These are phyloP conservation scores for Aspergillus fumigatiaffinis DNA, from an alignment of 2,329 filamentous ascomycete species.

Conservation along the genomic window DNA sequence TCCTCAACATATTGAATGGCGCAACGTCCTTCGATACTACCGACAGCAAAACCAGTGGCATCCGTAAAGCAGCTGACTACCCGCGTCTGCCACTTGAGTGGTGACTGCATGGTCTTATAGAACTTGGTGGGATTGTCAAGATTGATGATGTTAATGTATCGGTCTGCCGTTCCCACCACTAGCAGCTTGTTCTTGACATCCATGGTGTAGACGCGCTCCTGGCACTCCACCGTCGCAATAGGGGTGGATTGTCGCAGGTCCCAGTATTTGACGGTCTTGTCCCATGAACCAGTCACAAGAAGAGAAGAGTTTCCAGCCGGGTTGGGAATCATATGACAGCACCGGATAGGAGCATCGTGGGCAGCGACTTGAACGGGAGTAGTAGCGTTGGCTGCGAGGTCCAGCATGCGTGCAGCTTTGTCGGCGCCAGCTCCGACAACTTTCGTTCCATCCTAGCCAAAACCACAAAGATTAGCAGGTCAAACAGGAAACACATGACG, in stretches of 20 bases:
- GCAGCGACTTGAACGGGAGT: conserved; percentile 67
- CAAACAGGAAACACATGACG: conserved; percentile 3
- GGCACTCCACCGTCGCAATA: conserved; percentile 45
- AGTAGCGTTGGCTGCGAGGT: conserved; percentile 60
- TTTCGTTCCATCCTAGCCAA: conserved; percentile 76
- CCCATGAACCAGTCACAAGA: conserved; percentile 76
- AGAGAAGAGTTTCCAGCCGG: conserved; percentile 57
- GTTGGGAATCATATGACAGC: conserved; percentile 73
- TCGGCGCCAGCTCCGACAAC: conserved; percentile 84
- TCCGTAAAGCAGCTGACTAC: conserved; percentile 94
- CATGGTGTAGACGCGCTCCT: conserved; percentile 72
- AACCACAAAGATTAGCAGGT: conserved; percentile 1
- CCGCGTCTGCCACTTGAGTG: conserved; percentile 96
- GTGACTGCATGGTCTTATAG: conserved; percentile 94
- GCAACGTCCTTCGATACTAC: conserved; percentile 93
- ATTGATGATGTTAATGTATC: conserved; percentile 94
- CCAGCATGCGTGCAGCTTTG: conserved; percentile 84
- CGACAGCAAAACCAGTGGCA: conserved; percentile 86
- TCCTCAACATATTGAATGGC: conserved; percentile 98
- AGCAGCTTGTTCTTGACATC: conserved; percentile 84
- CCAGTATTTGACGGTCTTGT: conserved; percentile 57
- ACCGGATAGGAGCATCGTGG: conserved; percentile 79
- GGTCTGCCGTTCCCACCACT: conserved; percentile 88
- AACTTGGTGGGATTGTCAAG: conserved; percentile 82
- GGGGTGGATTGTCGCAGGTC: conserved; percentile 49